Conservation (phyloP, 176 grass and related monocot species). For the Microstegium vimineum region DNA sequence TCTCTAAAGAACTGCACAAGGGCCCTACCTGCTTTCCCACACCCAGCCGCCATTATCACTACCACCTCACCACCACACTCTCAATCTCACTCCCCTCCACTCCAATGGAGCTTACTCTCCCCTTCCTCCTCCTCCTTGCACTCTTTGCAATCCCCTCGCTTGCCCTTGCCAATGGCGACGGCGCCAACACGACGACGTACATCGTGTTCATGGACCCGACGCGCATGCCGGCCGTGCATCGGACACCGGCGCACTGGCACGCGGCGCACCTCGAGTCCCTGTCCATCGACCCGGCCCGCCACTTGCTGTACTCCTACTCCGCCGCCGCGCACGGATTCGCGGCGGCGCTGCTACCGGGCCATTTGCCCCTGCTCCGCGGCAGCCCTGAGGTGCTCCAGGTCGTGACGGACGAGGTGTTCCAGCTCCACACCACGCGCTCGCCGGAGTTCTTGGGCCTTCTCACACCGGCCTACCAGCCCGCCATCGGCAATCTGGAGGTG, state of each 20-base stretch:
- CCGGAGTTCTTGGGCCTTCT: conserved; percentile 79
- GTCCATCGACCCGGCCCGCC: conserved; percentile 54
- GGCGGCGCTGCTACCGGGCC: conserved; percentile 50
- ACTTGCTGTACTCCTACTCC: conserved; percentile 88
- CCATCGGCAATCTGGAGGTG: conserved; percentile 42
- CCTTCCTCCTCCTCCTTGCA: conserved; percentile 19
- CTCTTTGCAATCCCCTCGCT: conserved; percentile 17
- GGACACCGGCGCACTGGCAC: conserved; percentile 60
- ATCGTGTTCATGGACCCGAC: conserved; percentile 91
- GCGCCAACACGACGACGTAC: conserved; percentile 46
- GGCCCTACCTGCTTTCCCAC: neutral
- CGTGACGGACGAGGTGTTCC: conserved; percentile 52
- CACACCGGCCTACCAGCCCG: conserved; percentile 36
- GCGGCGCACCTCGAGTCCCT: conserved; percentile 70
- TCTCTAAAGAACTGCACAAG: no score
- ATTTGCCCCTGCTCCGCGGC: conserved; percentile 53
- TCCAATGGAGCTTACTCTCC: conserved; percentile 35
- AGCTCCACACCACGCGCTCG: conserved; percentile 76
- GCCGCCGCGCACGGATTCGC: conserved; percentile 67
- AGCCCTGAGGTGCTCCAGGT: conserved; percentile 69
- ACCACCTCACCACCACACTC: conserved; percentile 2
- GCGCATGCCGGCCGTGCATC: conserved; percentile 50
- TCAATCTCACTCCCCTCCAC: neutral
- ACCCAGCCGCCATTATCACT: conserved; percentile 30
- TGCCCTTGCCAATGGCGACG: neutral